These are phyloP conservation scores for Balakata baccata DNA, from an alignment of 345 rosid species.

Conservation along the genomic window DNA sequence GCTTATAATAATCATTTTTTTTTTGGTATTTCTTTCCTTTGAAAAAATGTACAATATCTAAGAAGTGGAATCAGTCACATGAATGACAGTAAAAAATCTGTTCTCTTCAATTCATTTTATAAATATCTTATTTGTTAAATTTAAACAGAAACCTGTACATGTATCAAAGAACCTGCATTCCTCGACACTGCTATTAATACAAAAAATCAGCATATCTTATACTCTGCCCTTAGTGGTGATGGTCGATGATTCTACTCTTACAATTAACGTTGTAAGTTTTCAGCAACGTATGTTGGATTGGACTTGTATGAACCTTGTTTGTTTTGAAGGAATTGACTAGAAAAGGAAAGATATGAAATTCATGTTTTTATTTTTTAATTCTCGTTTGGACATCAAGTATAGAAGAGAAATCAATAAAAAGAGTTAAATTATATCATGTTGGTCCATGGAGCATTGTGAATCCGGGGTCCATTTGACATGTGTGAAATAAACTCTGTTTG, in stretches of 20 bases:
- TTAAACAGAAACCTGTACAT: conserved; percentile 4
- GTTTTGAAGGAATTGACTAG: no score
- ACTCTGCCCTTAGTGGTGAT: neutral
- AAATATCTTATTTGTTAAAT: neutral
- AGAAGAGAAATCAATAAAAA: no score
- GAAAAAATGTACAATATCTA: conserved; percentile 10
- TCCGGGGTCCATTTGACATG: no score
- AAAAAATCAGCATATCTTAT: neutral
- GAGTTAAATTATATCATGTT: no score
- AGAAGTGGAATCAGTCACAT: neutral
- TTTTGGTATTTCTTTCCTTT: neutral
- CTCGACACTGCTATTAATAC: neutral
- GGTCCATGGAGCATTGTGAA: no score
- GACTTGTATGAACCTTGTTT: no score
- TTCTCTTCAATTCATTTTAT: neutral
- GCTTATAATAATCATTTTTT: neutral
- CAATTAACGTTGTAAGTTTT: neutral
- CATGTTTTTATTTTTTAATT: no score
- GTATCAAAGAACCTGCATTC: neutral
- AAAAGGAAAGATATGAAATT: no score
- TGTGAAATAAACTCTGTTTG: no score
- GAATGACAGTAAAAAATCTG: neutral
- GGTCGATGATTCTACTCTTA: no score
- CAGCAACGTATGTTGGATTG: no score
- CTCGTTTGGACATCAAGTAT: no score